A percentile compares a stretch with the other conserved stretches of the same genome.
Evolutionary conservation across 805 yeast species (phyloP).

Genomic region (Candida awuae): DNA sequence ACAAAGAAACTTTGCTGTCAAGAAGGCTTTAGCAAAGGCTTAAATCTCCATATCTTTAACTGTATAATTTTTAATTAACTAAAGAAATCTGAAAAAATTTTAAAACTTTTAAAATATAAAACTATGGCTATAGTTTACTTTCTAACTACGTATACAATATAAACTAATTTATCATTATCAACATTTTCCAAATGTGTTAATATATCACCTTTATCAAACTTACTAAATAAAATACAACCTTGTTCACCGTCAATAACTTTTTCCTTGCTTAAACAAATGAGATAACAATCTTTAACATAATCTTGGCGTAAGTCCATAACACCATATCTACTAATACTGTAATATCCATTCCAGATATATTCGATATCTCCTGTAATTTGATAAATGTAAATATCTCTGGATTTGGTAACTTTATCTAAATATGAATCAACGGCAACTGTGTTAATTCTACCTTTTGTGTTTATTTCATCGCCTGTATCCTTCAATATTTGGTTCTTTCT

Average conservation of each 20-base stretch:
- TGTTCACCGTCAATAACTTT: conserved; percentile 12
- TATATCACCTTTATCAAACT: conserved; percentile 17
- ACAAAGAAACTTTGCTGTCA: conserved; percentile 92
- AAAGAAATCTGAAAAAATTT: not conserved
- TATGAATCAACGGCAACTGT: conserved; percentile 47
- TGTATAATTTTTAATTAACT: not conserved
- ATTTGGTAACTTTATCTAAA: conserved; percentile 36
- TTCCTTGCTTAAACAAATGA: conserved; percentile 30
- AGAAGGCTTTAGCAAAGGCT: conserved; percentile 96
- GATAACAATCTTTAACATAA: conserved; percentile 56
- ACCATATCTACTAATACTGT: conserved; percentile 43
- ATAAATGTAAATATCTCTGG: conserved; percentile 48
- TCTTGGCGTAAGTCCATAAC: conserved; percentile 44
- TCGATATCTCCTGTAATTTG: conserved; percentile 29
- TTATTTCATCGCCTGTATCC: conserved; percentile 34
- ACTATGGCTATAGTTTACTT: not conserved
- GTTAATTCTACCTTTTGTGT: conserved; percentile 50
- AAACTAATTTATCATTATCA: conserved; percentile 16
- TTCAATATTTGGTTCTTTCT: conserved; percentile 12
- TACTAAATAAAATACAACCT: conserved; percentile 15
- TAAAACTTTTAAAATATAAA: not conserved
- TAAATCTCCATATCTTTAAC: conserved; percentile 30
- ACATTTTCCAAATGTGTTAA: conserved; percentile 11
- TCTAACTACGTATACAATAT: conserved; percentile 23
- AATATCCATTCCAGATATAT: conserved; percentile 39